Base-by-base conservation (phyloP, 805 yeast genomes). In the Huiozyma naganishii region DNA sequence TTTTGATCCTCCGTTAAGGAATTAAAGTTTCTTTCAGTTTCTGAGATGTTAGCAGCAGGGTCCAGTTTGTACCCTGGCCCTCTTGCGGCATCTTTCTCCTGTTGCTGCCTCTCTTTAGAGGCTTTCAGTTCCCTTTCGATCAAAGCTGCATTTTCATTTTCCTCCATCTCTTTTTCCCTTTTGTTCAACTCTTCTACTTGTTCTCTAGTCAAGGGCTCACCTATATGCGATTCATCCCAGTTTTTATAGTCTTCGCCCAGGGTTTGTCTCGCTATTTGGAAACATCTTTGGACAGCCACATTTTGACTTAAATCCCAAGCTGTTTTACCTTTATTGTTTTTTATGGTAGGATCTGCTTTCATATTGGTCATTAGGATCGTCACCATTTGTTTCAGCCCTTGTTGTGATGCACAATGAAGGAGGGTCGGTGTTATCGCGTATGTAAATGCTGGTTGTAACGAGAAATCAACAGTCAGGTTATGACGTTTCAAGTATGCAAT, bases 1-100 rank as follows among this genome's bases (percentile, higher is more conserved):
- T 77, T 73, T 50, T 89, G 96, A 27, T 79, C 86, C 1, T 80
- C 87, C 6, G 78, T 72, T 43, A 90, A 67, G 0, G 88, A 80
- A 37, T 74, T 71, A 43, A 80, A 53, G 39, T 77, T 77, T 23
- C 67, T 65, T 49, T 65, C 71, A 30, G 37, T 32, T 17, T 17
- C 23, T 10, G 51, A 36, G 5, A 47, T 35, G 10, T 50, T 45
- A 17, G 60, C 36, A 2, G 52, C 49, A n/a, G 54, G 52, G 2
- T 44, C 52, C 1, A 69, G 43, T 27, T 50, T 44, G 42, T 57
- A 66, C 0, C 77, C 79, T 27, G 65, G 45, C 1, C 71, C 70
- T 49, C 51, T 54, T 53, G 46, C 55, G 40, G 27, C 41, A 48
- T 45, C 55, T 43, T 45, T 46, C 10, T 47, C 48, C 11, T 47